Evolutionary conservation across 345 rosid genomes (phyloP).

Genomic region (Cardiospermum halicacabum): DNA sequence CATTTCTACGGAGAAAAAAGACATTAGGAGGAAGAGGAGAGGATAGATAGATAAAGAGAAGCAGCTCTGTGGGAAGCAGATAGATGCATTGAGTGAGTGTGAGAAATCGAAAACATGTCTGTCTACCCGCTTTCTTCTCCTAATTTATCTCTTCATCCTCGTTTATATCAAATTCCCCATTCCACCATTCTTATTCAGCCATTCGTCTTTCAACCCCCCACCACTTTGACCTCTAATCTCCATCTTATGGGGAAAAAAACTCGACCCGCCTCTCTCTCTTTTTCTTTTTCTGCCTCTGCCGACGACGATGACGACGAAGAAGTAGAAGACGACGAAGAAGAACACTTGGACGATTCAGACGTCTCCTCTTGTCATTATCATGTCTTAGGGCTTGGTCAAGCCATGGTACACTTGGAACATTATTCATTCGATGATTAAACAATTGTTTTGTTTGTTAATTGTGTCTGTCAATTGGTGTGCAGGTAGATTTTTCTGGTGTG

Average conservation of each 20-base stretch:
- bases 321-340: slow-evolving; percentile 36
- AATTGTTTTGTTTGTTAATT: neutral
- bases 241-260: slow-evolving; percentile 36
- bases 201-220: slow-evolving; percentile 18
- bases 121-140: slow-evolving; percentile 37
- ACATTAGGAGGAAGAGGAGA: too few relatives aligned
- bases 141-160: slow-evolving; percentile 34
- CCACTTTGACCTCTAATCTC: slow-evolving; percentile 18
- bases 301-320: slow-evolving; percentile 33
- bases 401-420: slow-evolving; percentile 52
- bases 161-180: slow-evolving; percentile 25
- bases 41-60: too few relatives aligned
- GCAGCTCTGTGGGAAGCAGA: too few relatives aligned
- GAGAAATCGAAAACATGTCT: slow-evolving; percentile 18
- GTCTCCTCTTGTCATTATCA: too few relatives aligned
- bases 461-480: neutral
- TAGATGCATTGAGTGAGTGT: too few relatives aligned
- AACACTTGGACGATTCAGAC: slow-evolving; percentile 44
- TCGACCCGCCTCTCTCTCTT: too few relatives aligned
- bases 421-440: too few relatives aligned
- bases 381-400: slow-evolving; percentile 95
- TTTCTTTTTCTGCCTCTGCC: too few relatives aligned
- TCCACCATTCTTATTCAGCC: slow-evolving; percentile 2
- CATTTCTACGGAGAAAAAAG: too few relatives aligned
- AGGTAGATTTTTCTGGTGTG: slow-evolving; percentile 94